Percentiles rank a stretch among this genome's conserved stretches.
phyloP scores from a whole-genome alignment of 352 stramenopile species.

The Lagenidium sp. region DNA sequence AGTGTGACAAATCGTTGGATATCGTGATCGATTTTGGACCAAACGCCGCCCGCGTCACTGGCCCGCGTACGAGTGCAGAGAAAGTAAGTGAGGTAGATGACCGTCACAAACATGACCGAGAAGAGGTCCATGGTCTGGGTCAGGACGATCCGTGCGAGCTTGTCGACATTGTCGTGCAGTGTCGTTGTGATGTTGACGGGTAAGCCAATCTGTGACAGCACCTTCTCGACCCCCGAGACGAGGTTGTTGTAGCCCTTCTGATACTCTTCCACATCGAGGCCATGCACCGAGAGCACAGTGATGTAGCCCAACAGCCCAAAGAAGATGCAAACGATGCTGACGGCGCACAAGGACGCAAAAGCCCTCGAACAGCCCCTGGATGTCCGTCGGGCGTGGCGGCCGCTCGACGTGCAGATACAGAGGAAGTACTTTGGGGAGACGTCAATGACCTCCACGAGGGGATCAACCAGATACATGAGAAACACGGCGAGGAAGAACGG shows the following conservation, averaged over 20 bases:
- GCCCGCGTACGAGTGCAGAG: conserved; percentile 76
- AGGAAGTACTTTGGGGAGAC: conserved; percentile 84
- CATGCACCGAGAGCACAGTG: conserved; percentile 79
- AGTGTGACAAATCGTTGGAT: conserved; percentile 86
- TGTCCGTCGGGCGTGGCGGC: conserved; percentile 59
- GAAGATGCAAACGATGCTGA: conserved; percentile 82
- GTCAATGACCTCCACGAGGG: conserved; percentile 82
- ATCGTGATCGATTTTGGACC: conserved; percentile 86
- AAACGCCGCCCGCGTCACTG: conserved; percentile 76
- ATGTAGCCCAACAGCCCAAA: conserved; percentile 84
- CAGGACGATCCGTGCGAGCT: conserved; percentile 73
- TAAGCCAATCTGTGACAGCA: conserved; percentile 66
- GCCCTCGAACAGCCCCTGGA: conserved; percentile 77
- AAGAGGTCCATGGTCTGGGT: conserved; percentile 86
- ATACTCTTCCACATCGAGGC: conserved; percentile 71
- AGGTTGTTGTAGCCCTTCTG: conserved; percentile 77
- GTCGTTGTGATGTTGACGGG: conserved; percentile 85
- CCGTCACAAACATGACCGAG: conserved; percentile 86
- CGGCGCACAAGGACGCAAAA: conserved; percentile 72
- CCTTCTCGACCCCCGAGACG: conserved; percentile 46
- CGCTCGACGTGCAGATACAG: conserved; percentile 73
- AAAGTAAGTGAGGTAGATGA: conserved; percentile 88
- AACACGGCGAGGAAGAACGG: conserved; percentile 87
- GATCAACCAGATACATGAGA: conserved; percentile 85
- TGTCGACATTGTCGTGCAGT: conserved; percentile 86